A percentile compares a stretch with the other conserved stretches of the same genome.
Evolutionary conservation across 2,329 filamentous ascomycete species (phyloP).

Genomic region (Curvularia spicifera): DNA sequence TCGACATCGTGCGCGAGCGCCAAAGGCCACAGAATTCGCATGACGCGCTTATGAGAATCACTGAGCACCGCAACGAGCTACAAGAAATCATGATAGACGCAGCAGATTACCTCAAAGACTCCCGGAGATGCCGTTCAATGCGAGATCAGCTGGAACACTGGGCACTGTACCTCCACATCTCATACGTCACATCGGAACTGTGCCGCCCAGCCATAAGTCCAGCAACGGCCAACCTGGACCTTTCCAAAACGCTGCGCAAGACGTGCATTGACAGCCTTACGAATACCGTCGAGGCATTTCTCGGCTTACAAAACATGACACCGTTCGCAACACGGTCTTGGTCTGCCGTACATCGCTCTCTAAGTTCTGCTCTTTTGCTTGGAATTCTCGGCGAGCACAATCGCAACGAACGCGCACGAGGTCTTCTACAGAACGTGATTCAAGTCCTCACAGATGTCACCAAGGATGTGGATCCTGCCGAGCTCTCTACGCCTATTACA

Average conservation of each 20-base stretch:
- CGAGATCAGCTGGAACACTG: constrained; percentile 65
- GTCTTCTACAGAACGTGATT: constrained; percentile 55
- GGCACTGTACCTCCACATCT: constrained; percentile 66
- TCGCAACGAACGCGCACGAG: constrained; percentile 54
- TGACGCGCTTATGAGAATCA: constrained; percentile 61
- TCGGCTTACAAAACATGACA: constrained; percentile 63
- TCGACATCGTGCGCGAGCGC: constrained; percentile 66
- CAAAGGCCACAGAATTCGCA: constrained; percentile 61
- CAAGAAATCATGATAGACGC: constrained; percentile 64
- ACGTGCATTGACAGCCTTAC: constrained; percentile 64
- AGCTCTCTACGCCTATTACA: constrained; percentile 57
- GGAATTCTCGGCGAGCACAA: constrained; percentile 54
- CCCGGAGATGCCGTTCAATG: constrained; percentile 55
- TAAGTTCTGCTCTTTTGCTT: constrained; percentile 54
- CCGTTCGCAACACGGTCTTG: constrained; percentile 53
- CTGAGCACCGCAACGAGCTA: constrained; percentile 63
- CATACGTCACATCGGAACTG: constrained; percentile 67
- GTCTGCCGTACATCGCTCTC: constrained; percentile 53
- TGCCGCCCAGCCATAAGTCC: constrained; percentile 66
- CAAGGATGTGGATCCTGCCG: constrained; percentile 54
- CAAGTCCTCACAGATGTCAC: constrained; percentile 56
- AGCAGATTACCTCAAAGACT: constrained; percentile 63
- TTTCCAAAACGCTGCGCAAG: constrained; percentile 57
- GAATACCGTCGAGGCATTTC: constrained; percentile 65
- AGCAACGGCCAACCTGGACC: constrained; percentile 52